phyloP scores from a whole-genome alignment of 306 rosid genomes.

The Prunus mira region DNA sequence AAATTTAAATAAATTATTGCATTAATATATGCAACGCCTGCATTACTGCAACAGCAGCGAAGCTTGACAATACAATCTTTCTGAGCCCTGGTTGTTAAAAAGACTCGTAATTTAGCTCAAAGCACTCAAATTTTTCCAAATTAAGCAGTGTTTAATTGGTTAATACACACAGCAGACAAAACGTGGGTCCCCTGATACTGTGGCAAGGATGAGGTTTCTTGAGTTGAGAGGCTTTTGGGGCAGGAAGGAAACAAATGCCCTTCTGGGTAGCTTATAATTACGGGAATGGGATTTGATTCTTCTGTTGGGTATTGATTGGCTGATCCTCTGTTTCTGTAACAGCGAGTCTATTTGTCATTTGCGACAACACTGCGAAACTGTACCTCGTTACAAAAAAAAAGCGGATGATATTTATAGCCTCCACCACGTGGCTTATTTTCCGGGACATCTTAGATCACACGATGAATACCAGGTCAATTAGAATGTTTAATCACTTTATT shows the following conservation, averaged over 20 bases:
- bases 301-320: conserved; percentile 39
- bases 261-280: conserved; percentile 24
- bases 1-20: background rate
- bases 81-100: conserved; percentile 15
- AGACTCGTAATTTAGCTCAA: background rate
- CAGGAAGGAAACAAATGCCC: conserved; percentile 31
- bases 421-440: background rate
- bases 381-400: background rate
- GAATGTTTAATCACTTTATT: background rate
- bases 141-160: conserved; percentile 33
- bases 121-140: conserved; percentile 2
- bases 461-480: background rate
- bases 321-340: conserved; percentile 27
- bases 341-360: conserved; percentile 22
- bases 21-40: conserved; percentile 11
- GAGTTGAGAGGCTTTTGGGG: background rate
- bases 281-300: conserved; percentile 34
- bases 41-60: conserved; percentile 28
- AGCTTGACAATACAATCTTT: conserved; percentile 32
- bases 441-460: background rate
- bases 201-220: conserved; percentile 33
- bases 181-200: conserved; percentile 36
- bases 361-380: background rate
- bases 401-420: background rate
- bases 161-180: conserved; percentile 30